These are phyloP conservation scores for Micractinium sp. DNA, from an alignment of 139 green algal genomes.

Conservation along the genomic window DNA sequence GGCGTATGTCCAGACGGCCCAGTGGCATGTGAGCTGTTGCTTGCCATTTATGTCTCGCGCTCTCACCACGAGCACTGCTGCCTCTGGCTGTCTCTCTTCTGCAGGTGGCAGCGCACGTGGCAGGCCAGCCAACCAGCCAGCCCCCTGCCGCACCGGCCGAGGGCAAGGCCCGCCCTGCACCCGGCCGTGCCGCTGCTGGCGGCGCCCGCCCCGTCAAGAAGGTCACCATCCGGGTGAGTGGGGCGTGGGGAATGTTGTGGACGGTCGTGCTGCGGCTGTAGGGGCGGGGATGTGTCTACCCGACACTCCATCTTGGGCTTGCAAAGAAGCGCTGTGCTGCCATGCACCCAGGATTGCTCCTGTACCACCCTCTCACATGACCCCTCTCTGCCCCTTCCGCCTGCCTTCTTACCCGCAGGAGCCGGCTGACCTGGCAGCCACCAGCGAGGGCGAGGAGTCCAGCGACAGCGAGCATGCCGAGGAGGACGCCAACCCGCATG, in stretches of 20 bases:
- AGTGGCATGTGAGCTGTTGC: no score
- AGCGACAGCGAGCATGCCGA: background rate
- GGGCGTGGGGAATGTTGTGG: no score
- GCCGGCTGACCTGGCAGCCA: constrained; percentile 21
- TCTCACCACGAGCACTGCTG: no score
- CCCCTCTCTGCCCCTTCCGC: background rate
- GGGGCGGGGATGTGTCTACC: background rate
- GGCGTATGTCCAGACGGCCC: no score
- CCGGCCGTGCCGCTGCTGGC: background rate
- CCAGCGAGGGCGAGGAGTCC: constrained; percentile 23
- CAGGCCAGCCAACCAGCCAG: background rate
- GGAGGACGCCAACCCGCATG: constrained; percentile 20
- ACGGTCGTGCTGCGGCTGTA: background rate
- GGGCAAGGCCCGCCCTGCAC: background rate
- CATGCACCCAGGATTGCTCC: no score
- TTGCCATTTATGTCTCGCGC: no score
- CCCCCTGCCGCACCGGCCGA: background rate
- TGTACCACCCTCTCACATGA: background rate
- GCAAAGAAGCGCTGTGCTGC: background rate
- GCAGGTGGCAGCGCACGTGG: constrained; percentile 16
- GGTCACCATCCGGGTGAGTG: constrained; percentile 20
- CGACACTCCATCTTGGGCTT: background rate
- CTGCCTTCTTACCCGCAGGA: background rate
- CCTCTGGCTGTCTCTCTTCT: background rate
- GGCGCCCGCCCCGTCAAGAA: background rate